Evolutionary conservation across 352 stramenopile genomes (phyloP), one percentile per base, ranked within the genome.

Genomic region (Albugo laibachii): DNA sequence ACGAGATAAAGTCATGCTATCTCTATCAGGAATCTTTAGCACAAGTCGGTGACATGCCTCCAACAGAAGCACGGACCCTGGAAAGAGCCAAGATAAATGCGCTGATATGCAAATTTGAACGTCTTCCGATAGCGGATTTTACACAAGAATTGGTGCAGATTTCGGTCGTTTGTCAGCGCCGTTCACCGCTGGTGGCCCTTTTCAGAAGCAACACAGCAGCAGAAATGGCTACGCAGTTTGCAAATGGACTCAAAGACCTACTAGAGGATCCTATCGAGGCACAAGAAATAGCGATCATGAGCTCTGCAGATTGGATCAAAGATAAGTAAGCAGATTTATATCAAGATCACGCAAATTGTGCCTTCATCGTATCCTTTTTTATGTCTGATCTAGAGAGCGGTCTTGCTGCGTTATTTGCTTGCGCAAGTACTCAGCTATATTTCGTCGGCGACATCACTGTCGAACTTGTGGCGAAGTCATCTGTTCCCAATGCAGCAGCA

Each of bases 401-500:
- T 71, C 75, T 44, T 83, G 74, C 47, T 92, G 78, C 45, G 68
- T 80, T 43, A 81, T 88, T 50, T 92, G 78, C 44, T 66, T 75
- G 36, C 70, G 71, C 14, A 69, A 76, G 39, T 92, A 88, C 55
- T 84, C 73, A 13, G 59, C 78, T 3, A 78, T 92, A 44, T 87
- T 92, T 42, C 75, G 78, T 20, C 73, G 78, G 1, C 72, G 73
- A n/a, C 80, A 93, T 48, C 80, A 93, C 49, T 93, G 80, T 53
- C 77, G 80, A 38, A 84, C 72, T 31, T 93, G 80, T 40, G 80
- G 80, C 8, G 75, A 87, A 62, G 70, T 93, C 35, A 88, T 93
- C 45, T 93, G 80, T 56, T 87, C 71, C 66, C 70, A 83, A 16
- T 92, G 78, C 53, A 88, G 75, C 49, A 81, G 69, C 45, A 86